A percentile compares a stretch with the other conserved stretches of the same genome.
These are phyloP conservation scores for Aschersonia sp. DNA, from an alignment of 2,329 filamentous ascomycete genomes.

Conservation along the genomic window DNA sequence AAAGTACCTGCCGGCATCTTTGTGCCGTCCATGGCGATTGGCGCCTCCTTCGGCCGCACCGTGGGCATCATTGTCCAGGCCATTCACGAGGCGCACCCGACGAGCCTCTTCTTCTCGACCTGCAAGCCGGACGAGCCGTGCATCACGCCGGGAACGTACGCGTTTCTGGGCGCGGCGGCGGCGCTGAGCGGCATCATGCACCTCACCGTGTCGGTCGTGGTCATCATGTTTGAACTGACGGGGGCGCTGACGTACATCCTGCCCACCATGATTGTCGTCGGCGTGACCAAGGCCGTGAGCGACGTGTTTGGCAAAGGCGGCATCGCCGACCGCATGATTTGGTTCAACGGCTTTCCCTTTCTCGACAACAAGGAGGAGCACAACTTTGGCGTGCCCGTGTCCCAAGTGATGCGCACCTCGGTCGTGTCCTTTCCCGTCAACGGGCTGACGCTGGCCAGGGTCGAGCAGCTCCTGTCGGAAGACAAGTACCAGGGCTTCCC, in stretches of 20 bases:
- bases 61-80: slow-evolving; percentile 91
- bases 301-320: slow-evolving; percentile 90
- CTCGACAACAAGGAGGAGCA: slow-evolving; percentile 96
- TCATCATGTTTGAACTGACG: slow-evolving; percentile 98
- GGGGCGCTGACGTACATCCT: slow-evolving; percentile 95
- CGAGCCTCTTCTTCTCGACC: slow-evolving; percentile 71
- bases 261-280: slow-evolving; percentile 97
- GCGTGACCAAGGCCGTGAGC: slow-evolving; percentile 85
- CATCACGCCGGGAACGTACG: slow-evolving; percentile 95
- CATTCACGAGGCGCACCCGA: slow-evolving; percentile 69
- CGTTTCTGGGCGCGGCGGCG: slow-evolving; percentile 83
- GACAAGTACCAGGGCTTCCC: slow-evolving; percentile 89
- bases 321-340: slow-evolving; percentile 96
- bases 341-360: slow-evolving; percentile 95
- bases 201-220: slow-evolving; percentile 87
- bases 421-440: slow-evolving; percentile 59
- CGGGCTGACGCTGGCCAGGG: slow-evolving; percentile 59
- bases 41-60: slow-evolving; percentile 83
- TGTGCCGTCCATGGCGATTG: slow-evolving; percentile 94
- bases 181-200: slow-evolving; percentile 96
- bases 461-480: slow-evolving; percentile 62
- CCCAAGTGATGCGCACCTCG: slow-evolving; percentile 71
- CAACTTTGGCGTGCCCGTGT: slow-evolving; percentile 88
- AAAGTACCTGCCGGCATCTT: slow-evolving; percentile 98
- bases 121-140: slow-evolving; percentile 87